Conservation (phyloP, 805 yeast genomes). For the Kodamaea kaohsiungensis region DNA sequence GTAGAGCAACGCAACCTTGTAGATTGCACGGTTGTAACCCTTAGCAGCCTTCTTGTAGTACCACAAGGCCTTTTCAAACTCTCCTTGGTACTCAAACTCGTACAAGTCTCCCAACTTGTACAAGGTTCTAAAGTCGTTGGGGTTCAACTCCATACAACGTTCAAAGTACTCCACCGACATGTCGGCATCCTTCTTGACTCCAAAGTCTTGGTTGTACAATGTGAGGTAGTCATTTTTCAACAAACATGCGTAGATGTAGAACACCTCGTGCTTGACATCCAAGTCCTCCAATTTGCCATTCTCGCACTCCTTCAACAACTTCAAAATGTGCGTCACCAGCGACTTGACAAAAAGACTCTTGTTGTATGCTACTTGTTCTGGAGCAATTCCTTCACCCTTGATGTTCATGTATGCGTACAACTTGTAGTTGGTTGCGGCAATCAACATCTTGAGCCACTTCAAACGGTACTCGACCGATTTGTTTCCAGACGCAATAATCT, state of each 20-base stretch:
- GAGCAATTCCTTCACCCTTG: constrained; percentile 37
- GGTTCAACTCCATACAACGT: constrained; percentile 33
- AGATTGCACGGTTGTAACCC: constrained; percentile 48
- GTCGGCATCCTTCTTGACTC: constrained; percentile 27
- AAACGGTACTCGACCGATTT: constrained; percentile 42
- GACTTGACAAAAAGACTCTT: constrained; percentile 40
- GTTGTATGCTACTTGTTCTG: constrained; percentile 31
- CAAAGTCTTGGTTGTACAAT: constrained; percentile 38
- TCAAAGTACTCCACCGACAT: constrained; percentile 33
- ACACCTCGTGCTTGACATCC: constrained; percentile 31
- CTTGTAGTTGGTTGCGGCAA: constrained; percentile 38
- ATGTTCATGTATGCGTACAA: constrained; percentile 43
- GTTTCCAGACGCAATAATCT: constrained; percentile 41
- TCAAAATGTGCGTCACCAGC: constrained; percentile 36
- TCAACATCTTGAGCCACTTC: constrained; percentile 45
- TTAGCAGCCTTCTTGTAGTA: constrained; percentile 40
- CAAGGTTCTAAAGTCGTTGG: constrained; percentile 32
- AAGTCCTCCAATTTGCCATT: constrained; percentile 18
- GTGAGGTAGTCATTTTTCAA: constrained; percentile 35
- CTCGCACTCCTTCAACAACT: constrained; percentile 36
- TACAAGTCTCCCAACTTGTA: constrained; percentile 42
- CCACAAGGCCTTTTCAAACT: constrained; percentile 33
- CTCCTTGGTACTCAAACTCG: constrained; percentile 33
- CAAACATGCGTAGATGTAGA: constrained; percentile 38
- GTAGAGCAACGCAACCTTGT: constrained; percentile 38